Percentiles rank a stretch among this genome's conserved stretches.
Evolutionary conservation across 306 rosid genomes (phyloP).

Genomic region (Glycine tomentella): DNA sequence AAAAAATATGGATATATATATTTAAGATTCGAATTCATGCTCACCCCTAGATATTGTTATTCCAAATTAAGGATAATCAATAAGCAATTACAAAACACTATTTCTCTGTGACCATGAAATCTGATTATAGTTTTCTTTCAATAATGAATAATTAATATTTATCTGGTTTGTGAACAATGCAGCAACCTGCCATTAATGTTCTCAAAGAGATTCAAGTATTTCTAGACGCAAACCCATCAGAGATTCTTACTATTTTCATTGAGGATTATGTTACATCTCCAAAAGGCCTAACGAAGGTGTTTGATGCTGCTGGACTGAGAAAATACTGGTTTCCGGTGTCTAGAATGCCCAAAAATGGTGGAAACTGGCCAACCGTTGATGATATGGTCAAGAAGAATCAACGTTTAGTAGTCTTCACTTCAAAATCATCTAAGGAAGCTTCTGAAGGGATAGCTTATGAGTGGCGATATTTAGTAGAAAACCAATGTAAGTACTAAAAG

Average conservation of each 20-base stretch:
- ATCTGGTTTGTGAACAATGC: slow-evolving; percentile 35
- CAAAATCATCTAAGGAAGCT: slow-evolving; percentile 75
- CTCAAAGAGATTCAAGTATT: slow-evolving; percentile 81
- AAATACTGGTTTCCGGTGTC: slow-evolving; percentile 92
- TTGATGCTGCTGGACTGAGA: slow-evolving; percentile 86
- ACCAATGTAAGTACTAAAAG: slow-evolving; percentile 73
- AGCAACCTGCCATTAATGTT: slow-evolving; percentile 90
- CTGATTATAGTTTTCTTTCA: slow-evolving; percentile 14
- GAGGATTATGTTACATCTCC: slow-evolving; percentile 94
- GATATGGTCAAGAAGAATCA: slow-evolving; percentile 83
- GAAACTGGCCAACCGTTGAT: slow-evolving; percentile 83
- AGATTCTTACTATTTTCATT: slow-evolving; percentile 81
- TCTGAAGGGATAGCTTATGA: slow-evolving; percentile 92
- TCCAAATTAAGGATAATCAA: slow-evolving; percentile 10
- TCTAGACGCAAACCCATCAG: slow-evolving; percentile 80
- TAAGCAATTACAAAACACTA: slow-evolving; percentile 4
- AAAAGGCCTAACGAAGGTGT: slow-evolving; percentile 85
- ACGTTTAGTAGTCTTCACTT: slow-evolving; percentile 89
- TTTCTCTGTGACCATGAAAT: slow-evolving; percentile 4
- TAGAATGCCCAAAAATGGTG: slow-evolving; percentile 88
- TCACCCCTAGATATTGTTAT: slow-evolving; percentile 18
- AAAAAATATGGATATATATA: no score
- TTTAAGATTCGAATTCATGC: no score
- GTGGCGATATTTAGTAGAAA: slow-evolving; percentile 88
- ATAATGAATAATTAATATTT: slow-evolving; percentile 4